Base-by-base conservation (phyloP, 192 early-diverging fungal genomes). In the Borealophlyctis nickersoniae region DNA sequence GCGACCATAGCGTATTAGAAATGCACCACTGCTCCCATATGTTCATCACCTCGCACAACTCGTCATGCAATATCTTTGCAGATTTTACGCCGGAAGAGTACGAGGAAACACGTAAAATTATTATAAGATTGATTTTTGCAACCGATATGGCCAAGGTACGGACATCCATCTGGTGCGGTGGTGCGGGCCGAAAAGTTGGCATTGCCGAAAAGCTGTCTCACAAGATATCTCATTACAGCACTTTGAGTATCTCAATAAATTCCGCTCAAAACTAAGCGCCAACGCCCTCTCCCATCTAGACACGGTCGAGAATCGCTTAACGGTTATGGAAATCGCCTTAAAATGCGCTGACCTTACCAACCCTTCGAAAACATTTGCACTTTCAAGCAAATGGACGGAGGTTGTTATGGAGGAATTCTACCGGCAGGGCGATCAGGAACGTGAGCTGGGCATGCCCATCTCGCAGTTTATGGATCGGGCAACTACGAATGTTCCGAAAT, bases 351-450 rank as follows among this genome's bases (percentile, higher is more conserved):
- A 86, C 70, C 79, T 86, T 24, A 71, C 70, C 65, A 86, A 86
- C 64, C 72, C 79, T 0, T 61, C 81, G 13, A 84, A 82, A 56
- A 69, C 57, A 1, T 56, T 65, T 14, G 58, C 35, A 0, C 62
- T 86, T 16, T 77, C 70, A n/a, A 72, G 59, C 39, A 71, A 84
- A 50, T 86, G 83, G 83, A 74, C 83, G 2, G 67, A 64, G 28
- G 45, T 54, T n/a, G 77, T 86, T 51, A 86, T 86, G 79, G 76
- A 81, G 24, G 83, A 86, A 62, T 86, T 86, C 64, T 84, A 75
- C 69, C 34, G 36, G 52, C 81, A 83, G 60, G 83, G 83, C 13
- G 83, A 86, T 63, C 73, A 75, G 60, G 77, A 81, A 62, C 36
- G 66, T 23, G 64, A 73, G 52, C 65, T 69, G 11, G 79, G 79